Conservation (phyloP, 176 grass and related monocot genomes). For the Oryza officinalis region DNA sequence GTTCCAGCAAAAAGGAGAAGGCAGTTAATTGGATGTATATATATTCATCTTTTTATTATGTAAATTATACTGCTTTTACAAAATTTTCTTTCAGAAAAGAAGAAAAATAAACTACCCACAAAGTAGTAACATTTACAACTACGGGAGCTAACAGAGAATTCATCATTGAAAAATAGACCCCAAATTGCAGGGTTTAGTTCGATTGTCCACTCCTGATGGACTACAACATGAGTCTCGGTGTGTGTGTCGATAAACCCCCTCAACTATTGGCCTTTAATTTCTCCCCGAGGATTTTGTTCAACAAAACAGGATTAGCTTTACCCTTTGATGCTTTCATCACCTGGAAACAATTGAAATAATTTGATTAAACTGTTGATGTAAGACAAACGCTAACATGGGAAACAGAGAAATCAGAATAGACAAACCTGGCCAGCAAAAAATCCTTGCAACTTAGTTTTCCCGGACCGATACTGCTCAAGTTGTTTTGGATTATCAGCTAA, state of each 20-base stretch:
- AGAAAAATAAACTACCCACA: not conserved
- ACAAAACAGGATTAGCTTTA: conserved; percentile 83
- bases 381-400: not conserved
- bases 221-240: not conserved
- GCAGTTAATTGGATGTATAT: not conserved
- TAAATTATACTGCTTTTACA: not conserved
- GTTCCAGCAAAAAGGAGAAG: not conserved
- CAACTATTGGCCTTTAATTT: conserved; percentile 58
- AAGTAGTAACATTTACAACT: not conserved
- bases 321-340: conserved; percentile 98
- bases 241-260: not conserved
- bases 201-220: not conserved
- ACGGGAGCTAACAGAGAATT: not conserved
- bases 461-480: conserved; percentile 74
- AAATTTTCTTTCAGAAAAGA: not conserved
- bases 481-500: conserved; percentile 81
- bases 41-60: not conserved
- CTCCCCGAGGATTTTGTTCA: conserved; percentile 76
- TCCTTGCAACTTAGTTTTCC: conserved; percentile 88
- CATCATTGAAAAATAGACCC: not conserved
- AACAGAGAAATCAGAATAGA: not conserved
- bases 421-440: conserved; percentile 87
- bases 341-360: conserved; percentile 47
- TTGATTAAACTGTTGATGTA: not conserved
- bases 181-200: not conserved